Conservation (phyloP, 257 asterid genomes). For the Solanum rostratum region DNA sequence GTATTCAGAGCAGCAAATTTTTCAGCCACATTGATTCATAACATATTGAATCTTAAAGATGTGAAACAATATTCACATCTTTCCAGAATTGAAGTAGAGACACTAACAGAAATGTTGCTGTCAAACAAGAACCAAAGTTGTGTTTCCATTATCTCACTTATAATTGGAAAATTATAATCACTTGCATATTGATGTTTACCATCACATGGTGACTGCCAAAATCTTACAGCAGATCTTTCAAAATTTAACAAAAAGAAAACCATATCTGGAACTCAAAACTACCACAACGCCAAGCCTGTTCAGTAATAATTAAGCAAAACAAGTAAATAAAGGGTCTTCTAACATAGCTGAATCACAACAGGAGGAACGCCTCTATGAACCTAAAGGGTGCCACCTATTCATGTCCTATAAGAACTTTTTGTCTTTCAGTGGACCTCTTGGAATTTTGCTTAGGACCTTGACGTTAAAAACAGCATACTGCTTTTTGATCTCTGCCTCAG, state of each 20-base stretch:
- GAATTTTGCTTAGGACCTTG: slow-evolving; percentile 72
- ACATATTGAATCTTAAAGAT: not conserved
- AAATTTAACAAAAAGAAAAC: not conserved
- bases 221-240: not conserved
- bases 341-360: slow-evolving; percentile 11
- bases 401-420: slow-evolving; percentile 45
- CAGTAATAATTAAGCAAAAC: slow-evolving; percentile 12
- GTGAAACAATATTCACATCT: not conserved
- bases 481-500: slow-evolving; percentile 68
- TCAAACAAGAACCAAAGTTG: not conserved
- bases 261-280: slow-evolving; percentile 8
- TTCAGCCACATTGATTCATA: not conserved
- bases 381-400: slow-evolving; percentile 6
- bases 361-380: slow-evolving; percentile 5
- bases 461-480: slow-evolving; percentile 61
- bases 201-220: not conserved
- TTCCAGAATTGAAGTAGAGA: not conserved
- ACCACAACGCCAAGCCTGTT: slow-evolving; percentile 11
- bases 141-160: not conserved
- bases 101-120: not conserved
- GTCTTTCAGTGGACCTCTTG: slow-evolving; percentile 45
- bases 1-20: not conserved
- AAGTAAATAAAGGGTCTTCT: slow-evolving; percentile 20
- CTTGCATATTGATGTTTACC: not conserved
- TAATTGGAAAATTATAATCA: not conserved